phyloP scores from a whole-genome alignment of 306 rosid genomes.

The Psophocarpus tetragonolobus region DNA sequence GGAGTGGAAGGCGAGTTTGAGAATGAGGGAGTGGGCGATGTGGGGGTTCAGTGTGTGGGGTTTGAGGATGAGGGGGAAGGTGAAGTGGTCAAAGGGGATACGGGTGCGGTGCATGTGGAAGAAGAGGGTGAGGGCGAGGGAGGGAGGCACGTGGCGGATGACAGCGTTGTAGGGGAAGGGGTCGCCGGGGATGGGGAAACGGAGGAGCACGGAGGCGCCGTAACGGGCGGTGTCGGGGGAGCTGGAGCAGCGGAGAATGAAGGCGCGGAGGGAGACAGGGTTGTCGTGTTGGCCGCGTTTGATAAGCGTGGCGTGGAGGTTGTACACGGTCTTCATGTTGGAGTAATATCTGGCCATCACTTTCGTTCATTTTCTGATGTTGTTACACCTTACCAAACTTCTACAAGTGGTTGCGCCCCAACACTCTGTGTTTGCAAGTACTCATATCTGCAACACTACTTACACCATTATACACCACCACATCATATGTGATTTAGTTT shows the following conservation, averaged over 20 bases:
- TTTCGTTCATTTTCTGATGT: neutral
- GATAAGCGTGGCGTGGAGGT: constrained; percentile 50
- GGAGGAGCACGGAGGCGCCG: constrained; percentile 48
- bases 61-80: constrained; percentile 64
- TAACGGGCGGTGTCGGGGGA: constrained; percentile 40
- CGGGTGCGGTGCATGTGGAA: constrained; percentile 47
- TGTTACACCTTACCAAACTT: neutral
- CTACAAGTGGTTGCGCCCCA: neutral
- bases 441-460: too few species aligned
- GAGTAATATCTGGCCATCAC: neutral
- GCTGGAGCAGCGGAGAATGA: constrained; percentile 44
- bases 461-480: too few species aligned
- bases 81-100: constrained; percentile 52
- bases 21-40: constrained; percentile 45
- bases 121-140: constrained; percentile 45
- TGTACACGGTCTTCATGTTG: constrained; percentile 51
- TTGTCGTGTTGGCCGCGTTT: constrained; percentile 46
- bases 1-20: constrained; percentile 53
- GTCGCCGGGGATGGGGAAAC: constrained; percentile 37
- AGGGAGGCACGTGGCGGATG: constrained; percentile 47
- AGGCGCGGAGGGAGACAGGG: constrained; percentile 40
- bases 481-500: too few species aligned
- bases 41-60: neutral
- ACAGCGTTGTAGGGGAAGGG: constrained; percentile 50
- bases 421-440: neutral